These are phyloP conservation scores for Cynara cardunculus DNA, from an alignment of 129 eudicot species.

Conservation along the genomic window DNA sequence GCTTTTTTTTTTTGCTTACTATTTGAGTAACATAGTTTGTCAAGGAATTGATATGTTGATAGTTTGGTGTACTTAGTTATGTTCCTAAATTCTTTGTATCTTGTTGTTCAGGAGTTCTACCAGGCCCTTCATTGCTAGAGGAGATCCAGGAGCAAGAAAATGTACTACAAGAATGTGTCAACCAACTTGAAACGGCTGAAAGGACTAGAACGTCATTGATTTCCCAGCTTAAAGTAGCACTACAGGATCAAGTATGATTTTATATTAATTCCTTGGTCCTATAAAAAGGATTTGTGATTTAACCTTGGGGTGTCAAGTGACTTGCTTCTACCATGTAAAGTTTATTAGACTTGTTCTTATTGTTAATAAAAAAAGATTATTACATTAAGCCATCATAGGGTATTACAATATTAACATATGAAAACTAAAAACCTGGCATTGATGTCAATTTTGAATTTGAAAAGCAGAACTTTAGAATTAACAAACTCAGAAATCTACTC, in stretches of 20 bases:
- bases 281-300: not conserved
- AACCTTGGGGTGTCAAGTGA: not conserved
- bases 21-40: not conserved
- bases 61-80: not conserved
- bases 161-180: conserved; percentile 57
- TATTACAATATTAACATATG: not conserved
- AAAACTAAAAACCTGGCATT: not conserved
- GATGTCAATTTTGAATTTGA: not conserved
- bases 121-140: conserved; percentile 54
- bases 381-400: not conserved
- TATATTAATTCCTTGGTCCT: not conserved
- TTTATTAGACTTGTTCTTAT: not conserved
- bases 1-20: not conserved
- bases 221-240: conserved; percentile 76
- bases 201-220: conserved; percentile 51
- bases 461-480: not conserved
- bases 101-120: conserved; percentile 43
- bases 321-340: not conserved
- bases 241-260: conserved; percentile 71
- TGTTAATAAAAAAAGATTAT: not conserved
- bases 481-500: not conserved
- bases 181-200: conserved; percentile 72
- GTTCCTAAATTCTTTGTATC: not conserved
- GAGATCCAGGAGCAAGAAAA: conserved; percentile 78
- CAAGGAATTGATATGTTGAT: not conserved